Conservation (phyloP, 192 early-diverging fungal genomes). For the Coemansia sp. region DNA sequence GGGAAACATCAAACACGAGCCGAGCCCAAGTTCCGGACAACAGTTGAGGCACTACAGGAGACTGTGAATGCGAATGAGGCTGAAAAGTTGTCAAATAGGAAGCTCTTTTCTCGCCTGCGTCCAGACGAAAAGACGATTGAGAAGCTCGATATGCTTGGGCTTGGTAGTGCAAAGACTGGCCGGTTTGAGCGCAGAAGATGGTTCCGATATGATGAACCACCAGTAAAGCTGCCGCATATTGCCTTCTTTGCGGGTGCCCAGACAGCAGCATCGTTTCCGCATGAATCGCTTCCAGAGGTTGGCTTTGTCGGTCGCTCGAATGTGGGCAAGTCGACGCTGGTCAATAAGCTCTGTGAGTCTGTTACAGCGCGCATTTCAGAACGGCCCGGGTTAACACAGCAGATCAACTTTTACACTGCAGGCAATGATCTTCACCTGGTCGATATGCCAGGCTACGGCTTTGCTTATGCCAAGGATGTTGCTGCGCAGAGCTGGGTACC, state of each 20-base stretch:
- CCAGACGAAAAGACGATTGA: slow-evolving; percentile 34
- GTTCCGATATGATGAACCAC: slow-evolving; percentile 46
- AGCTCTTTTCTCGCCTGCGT: slow-evolving; percentile 44
- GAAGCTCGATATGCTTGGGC: slow-evolving; percentile 37
- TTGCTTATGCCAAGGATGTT: slow-evolving; percentile 73
- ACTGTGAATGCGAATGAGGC: slow-evolving; percentile 8
- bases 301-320: slow-evolving; percentile 68
- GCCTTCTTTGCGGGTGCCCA: slow-evolving; percentile 53
- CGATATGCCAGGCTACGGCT: slow-evolving; percentile 84
- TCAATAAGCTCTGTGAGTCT: slow-evolving; percentile 66
- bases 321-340: slow-evolving; percentile 77
- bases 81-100: slow-evolving; percentile 32
- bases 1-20: neutral
- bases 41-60: slow-evolving; percentile 29
- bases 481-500: slow-evolving; percentile 56
- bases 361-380: slow-evolving; percentile 64
- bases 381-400: slow-evolving; percentile 76
- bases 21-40: slow-evolving; percentile 20
- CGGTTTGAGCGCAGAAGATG: slow-evolving; percentile 47
- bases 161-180: slow-evolving; percentile 44
- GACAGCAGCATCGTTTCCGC: slow-evolving; percentile 39
- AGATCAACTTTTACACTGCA: slow-evolving; percentile 76
- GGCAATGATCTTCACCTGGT: slow-evolving; percentile 63
- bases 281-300: slow-evolving; percentile 41
- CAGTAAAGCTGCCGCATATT: slow-evolving; percentile 43